A percentile compares a stretch with the other conserved stretches of the same genome.
Conservation (phyloP, 495 filamentous ascomycete species). For the Penicillium crystallinum region DNA sequence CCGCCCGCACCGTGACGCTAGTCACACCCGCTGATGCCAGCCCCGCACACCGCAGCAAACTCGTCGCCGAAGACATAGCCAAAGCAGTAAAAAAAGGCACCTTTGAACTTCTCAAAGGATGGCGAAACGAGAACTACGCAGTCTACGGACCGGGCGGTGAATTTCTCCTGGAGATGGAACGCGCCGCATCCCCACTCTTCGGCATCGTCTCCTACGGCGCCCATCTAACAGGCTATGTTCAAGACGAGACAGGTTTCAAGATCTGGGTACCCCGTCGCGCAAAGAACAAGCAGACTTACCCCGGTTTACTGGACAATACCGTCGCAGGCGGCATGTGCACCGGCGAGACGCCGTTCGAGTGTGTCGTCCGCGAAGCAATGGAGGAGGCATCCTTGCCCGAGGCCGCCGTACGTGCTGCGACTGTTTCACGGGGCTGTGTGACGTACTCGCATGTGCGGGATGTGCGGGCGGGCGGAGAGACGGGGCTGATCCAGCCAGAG, state of each 20-base stretch:
- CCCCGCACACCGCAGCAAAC: constrained; percentile 52
- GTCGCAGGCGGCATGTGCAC: constrained; percentile 87
- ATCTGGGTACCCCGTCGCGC: constrained; percentile 83
- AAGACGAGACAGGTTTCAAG: constrained; percentile 56
- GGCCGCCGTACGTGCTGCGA: constrained; percentile 54
- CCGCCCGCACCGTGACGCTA: constrained; percentile 44
- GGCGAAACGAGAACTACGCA: constrained; percentile 85
- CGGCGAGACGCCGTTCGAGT: constrained; percentile 69
- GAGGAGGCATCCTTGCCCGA: constrained; percentile 88
- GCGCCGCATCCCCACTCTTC: constrained; percentile 72
- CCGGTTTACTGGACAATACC: constrained; percentile 86
- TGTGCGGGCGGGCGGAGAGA: constrained; percentile 73
- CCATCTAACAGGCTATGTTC: constrained; percentile 76
- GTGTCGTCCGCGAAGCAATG: constrained; percentile 75
- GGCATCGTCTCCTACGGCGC: constrained; percentile 85
- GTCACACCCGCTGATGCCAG: constrained; percentile 31
- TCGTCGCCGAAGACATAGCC: constrained; percentile 53
- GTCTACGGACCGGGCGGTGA: constrained; percentile 63
- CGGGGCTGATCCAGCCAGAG: constrained; percentile 84
- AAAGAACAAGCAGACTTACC: constrained; percentile 74
- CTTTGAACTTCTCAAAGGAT: constrained; percentile 73
- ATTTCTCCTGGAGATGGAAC: constrained; percentile 72
- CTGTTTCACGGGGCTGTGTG: constrained; percentile 60
- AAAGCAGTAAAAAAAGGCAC: constrained; percentile 58
- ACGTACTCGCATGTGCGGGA: constrained; percentile 84